Evolutionary conservation across 2,329 filamentous ascomycete species (phyloP), one percentile per base, ranked within the genome.

Genomic region (Alternaria dauci): DNA sequence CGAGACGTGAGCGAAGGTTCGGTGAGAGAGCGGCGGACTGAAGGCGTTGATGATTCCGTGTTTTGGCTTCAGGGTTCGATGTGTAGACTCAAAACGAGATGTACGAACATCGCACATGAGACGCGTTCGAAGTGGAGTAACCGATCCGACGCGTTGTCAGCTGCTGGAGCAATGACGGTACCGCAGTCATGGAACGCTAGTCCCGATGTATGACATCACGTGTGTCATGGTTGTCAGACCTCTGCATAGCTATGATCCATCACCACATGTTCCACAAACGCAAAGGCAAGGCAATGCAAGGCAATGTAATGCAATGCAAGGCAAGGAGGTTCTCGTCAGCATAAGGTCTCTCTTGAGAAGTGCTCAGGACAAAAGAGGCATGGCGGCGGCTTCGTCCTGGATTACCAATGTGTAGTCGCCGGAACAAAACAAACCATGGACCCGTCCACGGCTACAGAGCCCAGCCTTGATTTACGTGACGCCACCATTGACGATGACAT

Each of bases 81-180:
- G 12, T 16, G 46, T 36, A 38, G 32, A 36, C 26, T 50, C 32
- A 38, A 50, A 50, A 23, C n/a, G 46, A 52, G 20, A 28, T 25
- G 38, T 20, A 6, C 23, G 14, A 14, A 20, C 14, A 26, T 16
- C 8, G 20, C 44, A 30, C 41, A 34, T 42, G 39, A 34, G 50
- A 59, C 56, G 57, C 57, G 57, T 59, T 50, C 12, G 34, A 39
- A 41, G 46, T 52, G 58, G 52, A 60, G 39, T 25, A 46, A 5
- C 16, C 25, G 25, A 41, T 28, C 30, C 4, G 23, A 55, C 57
- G 57, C 57, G 57, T 55, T 51, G 42, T 53, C 55, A 52, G 48
- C 55, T 42, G 44, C 25, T 52, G 25, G 9, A 41, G 18, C 36
- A 38, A 18, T 34, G 28, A 36, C 23, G 46, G 12, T 38, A 36